These are phyloP conservation scores for Microcyclosporella mali DNA, from an alignment of 2,329 filamentous ascomycete species.

Conservation along the genomic window DNA sequence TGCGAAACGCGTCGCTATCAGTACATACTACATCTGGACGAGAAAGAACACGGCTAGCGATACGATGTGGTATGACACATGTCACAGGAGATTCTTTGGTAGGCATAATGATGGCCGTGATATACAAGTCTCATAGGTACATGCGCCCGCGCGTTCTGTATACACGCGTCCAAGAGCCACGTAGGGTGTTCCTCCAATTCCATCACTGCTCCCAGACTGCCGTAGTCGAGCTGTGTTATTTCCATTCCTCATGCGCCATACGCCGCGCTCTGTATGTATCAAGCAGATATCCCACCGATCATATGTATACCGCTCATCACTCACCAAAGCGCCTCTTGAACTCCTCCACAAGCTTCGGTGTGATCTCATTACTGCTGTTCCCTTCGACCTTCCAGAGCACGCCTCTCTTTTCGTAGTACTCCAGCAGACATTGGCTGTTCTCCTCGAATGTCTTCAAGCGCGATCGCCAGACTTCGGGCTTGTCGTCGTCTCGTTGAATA, in stretches of 20 bases:
- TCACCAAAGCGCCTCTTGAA: conserved; percentile 67
- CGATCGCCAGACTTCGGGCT: conserved; percentile 74
- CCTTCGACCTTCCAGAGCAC: conserved; percentile 83
- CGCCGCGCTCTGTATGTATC: conserved; percentile 11
- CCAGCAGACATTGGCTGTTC: conserved; percentile 74
- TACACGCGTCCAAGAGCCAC: too few species aligned
- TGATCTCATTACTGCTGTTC: conserved; percentile 90
- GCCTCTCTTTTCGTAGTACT: conserved; percentile 80
- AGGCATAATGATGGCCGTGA: too few species aligned
- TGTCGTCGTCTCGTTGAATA: conserved; percentile 77
- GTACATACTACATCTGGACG: too few species aligned
- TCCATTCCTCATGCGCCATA: conserved; percentile 2
- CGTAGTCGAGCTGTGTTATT: conserved; percentile 10
- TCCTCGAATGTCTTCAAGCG: conserved; percentile 80
- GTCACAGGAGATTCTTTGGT: too few species aligned
- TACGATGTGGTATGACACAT: too few species aligned
- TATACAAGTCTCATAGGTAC: too few species aligned
- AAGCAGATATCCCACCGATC: conserved; percentile 1
- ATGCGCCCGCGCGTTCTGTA: too few species aligned
- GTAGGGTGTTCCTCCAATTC: too few species aligned
- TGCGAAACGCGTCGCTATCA: too few species aligned
- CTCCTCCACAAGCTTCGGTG: conserved; percentile 76
- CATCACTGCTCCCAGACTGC: conserved; percentile 2
- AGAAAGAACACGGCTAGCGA: too few species aligned
- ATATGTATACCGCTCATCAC: conserved; percentile 7